phyloP scores from a whole-genome alignment of 2,329 filamentous ascomycete genomes.

The Parastagonospora avenae region DNA sequence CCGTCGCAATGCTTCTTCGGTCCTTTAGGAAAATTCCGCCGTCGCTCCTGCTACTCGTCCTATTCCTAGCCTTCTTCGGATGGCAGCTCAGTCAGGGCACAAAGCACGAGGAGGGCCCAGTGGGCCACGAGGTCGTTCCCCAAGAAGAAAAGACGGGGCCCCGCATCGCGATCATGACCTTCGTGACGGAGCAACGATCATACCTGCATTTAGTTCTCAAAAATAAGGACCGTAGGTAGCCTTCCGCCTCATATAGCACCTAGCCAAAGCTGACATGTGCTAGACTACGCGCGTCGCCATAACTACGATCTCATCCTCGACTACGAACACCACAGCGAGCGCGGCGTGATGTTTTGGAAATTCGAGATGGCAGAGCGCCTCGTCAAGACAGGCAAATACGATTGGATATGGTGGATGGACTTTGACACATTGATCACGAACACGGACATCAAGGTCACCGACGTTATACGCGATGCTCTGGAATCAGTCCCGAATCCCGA shows the following conservation, averaged over 20 bases:
- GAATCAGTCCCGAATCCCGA: constrained; percentile 34
- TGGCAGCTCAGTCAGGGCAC: constrained; percentile 36
- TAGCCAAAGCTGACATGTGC: constrained; percentile 5
- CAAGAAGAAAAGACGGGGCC: constrained; percentile 12
- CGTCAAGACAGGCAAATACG: constrained; percentile 40
- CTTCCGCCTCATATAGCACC: background rate
- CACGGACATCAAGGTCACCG: constrained; percentile 40
- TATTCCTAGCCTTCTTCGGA: constrained; percentile 37
- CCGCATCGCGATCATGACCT: constrained; percentile 44
- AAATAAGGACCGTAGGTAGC: constrained; percentile 44
- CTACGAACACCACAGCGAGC: constrained; percentile 42
- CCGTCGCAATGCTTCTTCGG: constrained; percentile 33
- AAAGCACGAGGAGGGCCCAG: constrained; percentile 13
- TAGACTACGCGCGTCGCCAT: constrained; percentile 48
- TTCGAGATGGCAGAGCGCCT: constrained; percentile 47
- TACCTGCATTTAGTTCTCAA: constrained; percentile 45
- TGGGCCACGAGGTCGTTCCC: constrained; percentile 3
- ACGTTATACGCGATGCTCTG: constrained; percentile 44
- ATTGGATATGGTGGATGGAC: constrained; percentile 53
- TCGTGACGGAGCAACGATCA: constrained; percentile 44
- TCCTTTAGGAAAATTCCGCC: constrained; percentile 26
- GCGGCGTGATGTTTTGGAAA: constrained; percentile 44
- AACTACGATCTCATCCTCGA: constrained; percentile 49
- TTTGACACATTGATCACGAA: constrained; percentile 51
- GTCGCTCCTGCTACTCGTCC: constrained; percentile 28